Base-by-base conservation (phyloP, 768 basidiomycete species). In the Termitomyces sp. region DNA sequence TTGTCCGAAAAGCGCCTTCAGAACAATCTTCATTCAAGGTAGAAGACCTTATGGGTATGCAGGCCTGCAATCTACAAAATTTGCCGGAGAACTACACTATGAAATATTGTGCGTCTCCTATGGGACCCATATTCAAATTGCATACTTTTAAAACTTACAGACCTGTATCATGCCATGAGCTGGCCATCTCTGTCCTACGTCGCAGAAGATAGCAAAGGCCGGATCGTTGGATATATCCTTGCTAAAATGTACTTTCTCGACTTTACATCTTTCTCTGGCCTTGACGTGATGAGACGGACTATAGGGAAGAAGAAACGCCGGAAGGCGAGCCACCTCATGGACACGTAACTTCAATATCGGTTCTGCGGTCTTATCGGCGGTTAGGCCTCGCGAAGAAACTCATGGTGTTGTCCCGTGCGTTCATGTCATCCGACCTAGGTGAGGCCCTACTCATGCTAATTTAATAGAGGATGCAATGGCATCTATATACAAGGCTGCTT, bases 301-400 rank as follows among this genome's bases (percentile, higher is more conserved):
- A 26, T 65, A 91, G 88, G 86, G 89, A 92, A 63, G 87, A 82
- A 67, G 80, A 87, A 48, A 76, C 77, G 13, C 70, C 76, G 13
- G 74, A 88, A 64, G 86, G 87, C 36, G 82, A 84, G 44, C 83
- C 83, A 47, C 83, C 87, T 1, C 91, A 94, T 67, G 96, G 96
- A 1, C 96, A 98, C 70, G 95, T 98, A 65, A 98, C 95, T 0
- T 97, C 95, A 18, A 96, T 98, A 71, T 95, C 94, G 3, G 95
- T 98, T 7, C 75, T 98, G 51, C 81, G 96, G 59, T 87, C 93
- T 13, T 95, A 98, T 72, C 82, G 96, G 61, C 82, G 96, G 50
- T 77, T 98, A 35, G 96, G 96, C 20, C 72, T 98, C 5, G 96
- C 96, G 50, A 97, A 97, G 75, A 93, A 93, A 69, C 79, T 98